Evolutionary conservation across 1,284 basidiomycete genomes (phyloP).

Genomic region (Ustilago loliicola): DNA sequence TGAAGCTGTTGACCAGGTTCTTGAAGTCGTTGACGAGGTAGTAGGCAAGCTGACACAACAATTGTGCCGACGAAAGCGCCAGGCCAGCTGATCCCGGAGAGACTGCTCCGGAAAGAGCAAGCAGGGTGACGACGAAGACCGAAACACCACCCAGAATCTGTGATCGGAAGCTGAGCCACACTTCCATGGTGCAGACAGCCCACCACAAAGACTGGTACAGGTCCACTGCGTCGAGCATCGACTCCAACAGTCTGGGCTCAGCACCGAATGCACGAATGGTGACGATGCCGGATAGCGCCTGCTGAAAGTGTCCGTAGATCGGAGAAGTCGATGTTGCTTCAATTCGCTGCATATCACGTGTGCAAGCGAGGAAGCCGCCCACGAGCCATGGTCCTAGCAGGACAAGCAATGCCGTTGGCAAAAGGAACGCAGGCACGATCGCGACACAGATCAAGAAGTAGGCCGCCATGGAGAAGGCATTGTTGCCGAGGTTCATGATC

Average conservation of each 20-base stretch:
- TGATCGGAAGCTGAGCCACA: constrained; percentile 58
- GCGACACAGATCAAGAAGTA: constrained; percentile 57
- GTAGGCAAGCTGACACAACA: constrained; percentile 52
- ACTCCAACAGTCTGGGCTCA: constrained; percentile 54
- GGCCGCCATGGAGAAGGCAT: constrained; percentile 51
- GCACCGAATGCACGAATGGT: constrained; percentile 66
- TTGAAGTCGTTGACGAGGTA: constrained; percentile 57
- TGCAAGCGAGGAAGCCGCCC: constrained; percentile 56
- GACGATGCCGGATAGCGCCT: constrained; percentile 63
- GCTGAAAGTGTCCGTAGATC: constrained; percentile 63
- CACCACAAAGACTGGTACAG: constrained; percentile 64
- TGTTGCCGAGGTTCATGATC: constrained; percentile 50
- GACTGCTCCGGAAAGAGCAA: constrained; percentile 80
- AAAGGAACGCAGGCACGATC: constrained; percentile 63
- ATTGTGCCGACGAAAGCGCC: constrained; percentile 78
- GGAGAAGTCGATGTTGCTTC: constrained; percentile 68
- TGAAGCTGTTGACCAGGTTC: constrained; percentile 72
- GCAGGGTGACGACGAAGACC: constrained; percentile 71
- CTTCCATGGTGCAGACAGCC: constrained; percentile 66
- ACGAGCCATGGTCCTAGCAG: constrained; percentile 57
- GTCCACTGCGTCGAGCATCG: constrained; percentile 54
- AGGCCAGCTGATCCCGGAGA: constrained; percentile 83
- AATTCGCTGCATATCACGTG: constrained; percentile 68
- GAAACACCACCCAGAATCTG: constrained; percentile 57
- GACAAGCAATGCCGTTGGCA: constrained; percentile 49